Base-by-base conservation (phyloP, 1,284 basidiomycete species). In the Heterobasidion parviporum region DNA sequence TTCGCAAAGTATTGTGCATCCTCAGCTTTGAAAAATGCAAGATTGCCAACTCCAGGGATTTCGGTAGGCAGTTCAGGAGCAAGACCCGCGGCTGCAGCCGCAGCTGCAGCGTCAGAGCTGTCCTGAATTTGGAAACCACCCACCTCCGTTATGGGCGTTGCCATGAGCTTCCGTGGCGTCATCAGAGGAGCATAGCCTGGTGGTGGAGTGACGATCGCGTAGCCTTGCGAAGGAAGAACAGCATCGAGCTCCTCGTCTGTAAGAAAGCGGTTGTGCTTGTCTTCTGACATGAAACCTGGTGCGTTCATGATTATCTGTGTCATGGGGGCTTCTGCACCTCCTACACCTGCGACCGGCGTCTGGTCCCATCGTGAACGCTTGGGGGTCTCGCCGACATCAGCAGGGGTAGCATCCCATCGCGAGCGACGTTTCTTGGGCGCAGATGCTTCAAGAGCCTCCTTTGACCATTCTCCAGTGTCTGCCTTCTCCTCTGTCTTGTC, bases 1-100 rank as follows among this genome's bases (percentile, higher is more conserved):
- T 98, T 98, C 57, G 94, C 89, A 64, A 99, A 99, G 73, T 98
- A 99, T 67, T 95, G 87, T 5, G 95, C 94, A 68, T 99, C 97
- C 72, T 99, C 97, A 0, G 92, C 81, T 73, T 99, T 99, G 83
- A 99, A 95, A 76, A 98, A 99, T 6, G 94, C 93, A 36, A 99
- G 82, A 64, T 90, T 94, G 36, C 97, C 97, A 45, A 99, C 95
- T 46, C 97, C 97, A 45, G 95, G 95, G 62, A 99, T 98, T 70
- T 99, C 96, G 1, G 96, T 99, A n/a, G 96, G 95, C 32, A 99
- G 76, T 61, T 97, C 94, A 4, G 94, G 92, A 14, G 92, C 89
- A 46, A 98, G 91, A 57, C 94, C 92, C 0, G 92, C 90, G 0
- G 94, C 95, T 1, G 90, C 89, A 0, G 93, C 87, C 0, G 84